phyloP scores from a whole-genome alignment of 2,329 filamentous ascomycete species.

The Diaporthe capsici region DNA sequence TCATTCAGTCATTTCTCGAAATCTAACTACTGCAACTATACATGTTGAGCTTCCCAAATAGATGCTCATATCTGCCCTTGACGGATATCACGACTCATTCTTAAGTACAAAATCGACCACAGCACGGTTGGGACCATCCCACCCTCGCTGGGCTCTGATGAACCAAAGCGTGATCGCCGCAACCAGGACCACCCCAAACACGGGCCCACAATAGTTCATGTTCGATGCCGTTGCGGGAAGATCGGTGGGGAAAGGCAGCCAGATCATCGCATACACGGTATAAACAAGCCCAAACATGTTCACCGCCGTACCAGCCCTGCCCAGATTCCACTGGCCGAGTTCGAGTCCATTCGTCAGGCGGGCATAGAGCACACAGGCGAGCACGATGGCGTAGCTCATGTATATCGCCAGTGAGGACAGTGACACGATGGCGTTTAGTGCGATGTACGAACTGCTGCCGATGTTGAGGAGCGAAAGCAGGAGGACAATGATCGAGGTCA shows the following conservation, averaged over 20 bases:
- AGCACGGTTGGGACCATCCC: conserved; percentile 41
- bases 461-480: conserved; percentile 57
- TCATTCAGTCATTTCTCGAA: background rate
- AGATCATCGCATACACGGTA: conserved; percentile 41
- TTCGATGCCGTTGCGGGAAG: conserved; percentile 43
- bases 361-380: conserved; percentile 41
- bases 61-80: rapidly evolving
- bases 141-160: conserved; percentile 36
- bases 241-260: conserved; percentile 41
- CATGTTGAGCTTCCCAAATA: background rate
- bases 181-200: conserved; percentile 30
- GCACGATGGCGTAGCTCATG: conserved; percentile 42
- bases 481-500: conserved; percentile 51
- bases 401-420: conserved; percentile 49
- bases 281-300: conserved; percentile 42
- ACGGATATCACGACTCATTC: background rate
- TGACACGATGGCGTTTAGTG: conserved; percentile 56
- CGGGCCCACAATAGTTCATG: conserved; percentile 43
- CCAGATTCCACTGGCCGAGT: conserved; percentile 39
- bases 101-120: conserved; percentile 34
- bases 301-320: conserved; percentile 30
- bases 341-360: conserved; percentile 28
- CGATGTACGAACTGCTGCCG: conserved; percentile 52
- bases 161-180: conserved; percentile 36
- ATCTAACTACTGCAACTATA: no score